Base-by-base conservation (phyloP, 169 alveolate species). In the Plasmodium yoelii region DNA sequence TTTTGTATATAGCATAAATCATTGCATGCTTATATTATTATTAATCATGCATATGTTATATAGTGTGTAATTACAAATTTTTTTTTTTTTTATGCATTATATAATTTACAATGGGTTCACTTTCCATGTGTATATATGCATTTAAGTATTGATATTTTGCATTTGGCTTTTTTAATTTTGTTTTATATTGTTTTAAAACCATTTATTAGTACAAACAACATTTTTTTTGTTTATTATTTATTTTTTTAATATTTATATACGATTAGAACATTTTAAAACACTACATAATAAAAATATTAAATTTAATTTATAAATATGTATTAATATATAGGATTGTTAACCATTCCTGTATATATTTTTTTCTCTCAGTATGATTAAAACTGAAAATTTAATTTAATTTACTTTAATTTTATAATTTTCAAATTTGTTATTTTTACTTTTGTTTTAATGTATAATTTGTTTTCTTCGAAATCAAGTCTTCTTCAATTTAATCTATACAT, bases 151-250 rank as follows among this genome's bases (percentile, higher is more conserved):
- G 34, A 18, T 57, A 47, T 61, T 46, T 56, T 46, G 34, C 28
- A 28, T 46, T 82, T 67, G 90, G 82, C 90, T 44, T 82, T 57
- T 82, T 82, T 71, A 82, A 82, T 70, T 82, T 82, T 82, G 90
- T 82, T 82, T 82, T 65, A 82, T 82, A 60, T 82, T 82, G 72
- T 80, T 80, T 65, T 80, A 65, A 65, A 80, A 80, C 18, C 55
- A 65, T 80, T 53, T 80, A 77, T 77, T 61, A 67, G 73, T 65
- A 73, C 26, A 74, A 44, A 34, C 5, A 6, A 34, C 63, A 60
- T 60, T 74, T 72, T 72, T 56, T 18, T 53, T 18, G 46, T 19
- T 61, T 61, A 22, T 39, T 44, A 44, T 18, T 72, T 49, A 44
- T 75, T 75, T 61, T 75, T 47, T 60, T 61, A 6, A n/a, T 63